phyloP scores from a whole-genome alignment of 176 grass and related monocot species.

The Miscanthus lutarioriparius region DNA sequence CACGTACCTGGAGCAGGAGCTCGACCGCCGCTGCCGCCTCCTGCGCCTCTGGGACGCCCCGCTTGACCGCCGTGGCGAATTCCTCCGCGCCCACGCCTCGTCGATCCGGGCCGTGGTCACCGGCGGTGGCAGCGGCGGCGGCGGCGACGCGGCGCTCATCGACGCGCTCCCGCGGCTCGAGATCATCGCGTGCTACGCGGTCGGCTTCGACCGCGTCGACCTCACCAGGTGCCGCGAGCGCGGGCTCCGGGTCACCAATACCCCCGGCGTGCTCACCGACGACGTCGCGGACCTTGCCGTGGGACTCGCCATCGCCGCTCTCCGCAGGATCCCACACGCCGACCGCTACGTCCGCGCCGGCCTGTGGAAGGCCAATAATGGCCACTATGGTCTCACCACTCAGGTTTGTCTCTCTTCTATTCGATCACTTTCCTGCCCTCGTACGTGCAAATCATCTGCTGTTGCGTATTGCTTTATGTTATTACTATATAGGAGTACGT shows the following conservation, averaged over 20 bases:
- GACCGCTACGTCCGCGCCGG: constrained; percentile 66
- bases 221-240: no score
- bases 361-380: constrained; percentile 47
- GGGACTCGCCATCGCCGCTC: constrained; percentile 61
- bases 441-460: no score
- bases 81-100: constrained; percentile 51
- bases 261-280: constrained; percentile 91
- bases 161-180: constrained; percentile 63
- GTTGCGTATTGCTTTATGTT: no score
- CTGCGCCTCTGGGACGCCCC: constrained; percentile 58
- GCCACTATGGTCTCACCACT: constrained; percentile 49
- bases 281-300: constrained; percentile 90
- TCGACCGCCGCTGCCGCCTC: constrained; percentile 55
- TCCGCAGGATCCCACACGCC: constrained; percentile 52
- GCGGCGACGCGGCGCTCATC: constrained; percentile 37
- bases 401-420: constrained; percentile 42
- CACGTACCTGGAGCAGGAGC: constrained; percentile 67
- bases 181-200: constrained; percentile 78
- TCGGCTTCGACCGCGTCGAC: background rate
- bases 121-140: background rate
- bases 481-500: no score
- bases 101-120: constrained; percentile 65
- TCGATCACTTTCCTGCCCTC: background rate
- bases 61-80: constrained; percentile 26
- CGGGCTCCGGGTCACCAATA: constrained; percentile 29